Evolutionary conservation across 2,329 filamentous ascomycete genomes (phyloP).

Genomic region (Tolypocladium guangdongense): DNA sequence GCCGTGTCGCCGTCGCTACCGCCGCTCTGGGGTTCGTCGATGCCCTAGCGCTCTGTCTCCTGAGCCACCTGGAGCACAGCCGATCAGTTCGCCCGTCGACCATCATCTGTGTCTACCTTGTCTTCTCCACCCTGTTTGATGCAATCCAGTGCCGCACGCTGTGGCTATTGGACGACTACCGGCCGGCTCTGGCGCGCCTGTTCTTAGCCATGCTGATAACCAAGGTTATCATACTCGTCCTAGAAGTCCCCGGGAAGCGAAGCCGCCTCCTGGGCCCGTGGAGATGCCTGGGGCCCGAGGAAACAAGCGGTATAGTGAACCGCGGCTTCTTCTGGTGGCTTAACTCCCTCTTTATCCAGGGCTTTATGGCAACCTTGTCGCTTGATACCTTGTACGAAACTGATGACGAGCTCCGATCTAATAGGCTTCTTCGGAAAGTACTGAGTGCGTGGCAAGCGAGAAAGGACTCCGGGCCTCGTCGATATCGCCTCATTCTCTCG

Average conservation of each 20-base stretch:
- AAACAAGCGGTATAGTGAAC: constrained; percentile 11
- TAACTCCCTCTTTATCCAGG: constrained; percentile 2
- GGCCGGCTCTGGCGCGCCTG: constrained; percentile 12
- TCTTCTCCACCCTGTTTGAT: constrained; percentile 22
- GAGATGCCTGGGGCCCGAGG: constrained; percentile 14
- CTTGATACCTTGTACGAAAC: not conserved
- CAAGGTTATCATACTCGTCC: constrained; percentile 11
- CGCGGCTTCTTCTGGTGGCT: constrained; percentile 12
- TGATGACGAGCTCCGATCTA: not conserved
- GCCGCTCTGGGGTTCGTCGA: constrained; percentile 15
- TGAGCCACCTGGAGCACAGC: constrained; percentile 20
- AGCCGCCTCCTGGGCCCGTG: constrained; percentile 12
- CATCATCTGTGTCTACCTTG: constrained; percentile 24
- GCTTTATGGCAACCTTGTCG: not conserved
- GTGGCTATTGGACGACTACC: constrained; percentile 10
- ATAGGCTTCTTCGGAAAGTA: not conserved
- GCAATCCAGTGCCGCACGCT: constrained; percentile 18
- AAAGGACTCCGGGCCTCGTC: not conserved
- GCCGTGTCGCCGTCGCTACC: constrained; percentile 2
- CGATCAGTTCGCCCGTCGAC: constrained; percentile 25
- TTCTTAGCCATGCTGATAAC: constrained; percentile 17
- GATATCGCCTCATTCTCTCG: not conserved
- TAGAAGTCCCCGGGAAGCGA: not conserved
- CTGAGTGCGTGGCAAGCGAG: not conserved
- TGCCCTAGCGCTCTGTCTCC: constrained; percentile 9